phyloP scores from a whole-genome alignment of 495 filamentous ascomycete species.

The Annulohypoxylon stygium region DNA sequence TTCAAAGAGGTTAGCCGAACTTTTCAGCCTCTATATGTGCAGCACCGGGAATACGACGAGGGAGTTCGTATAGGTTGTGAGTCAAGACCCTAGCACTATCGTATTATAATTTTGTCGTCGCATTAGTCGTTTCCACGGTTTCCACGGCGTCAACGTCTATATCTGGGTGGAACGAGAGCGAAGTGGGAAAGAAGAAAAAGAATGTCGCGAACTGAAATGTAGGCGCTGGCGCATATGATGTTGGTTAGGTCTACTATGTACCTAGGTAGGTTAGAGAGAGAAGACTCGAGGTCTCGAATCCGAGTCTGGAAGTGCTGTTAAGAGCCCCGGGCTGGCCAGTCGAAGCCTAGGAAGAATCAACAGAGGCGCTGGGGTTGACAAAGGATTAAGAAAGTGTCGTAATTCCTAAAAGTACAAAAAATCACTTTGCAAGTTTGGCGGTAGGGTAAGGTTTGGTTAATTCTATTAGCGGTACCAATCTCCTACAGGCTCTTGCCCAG shows the following conservation, averaged over 20 bases:
- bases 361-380: conserved; percentile 21
- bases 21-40: conserved; percentile 3
- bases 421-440: conserved; percentile 16
- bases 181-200: conserved; percentile 29
- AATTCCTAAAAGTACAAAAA: conserved; percentile 4
- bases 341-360: conserved; percentile 18
- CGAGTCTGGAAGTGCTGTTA: conserved; percentile 23
- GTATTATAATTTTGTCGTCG: conserved; percentile 37
- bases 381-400: conserved; percentile 17
- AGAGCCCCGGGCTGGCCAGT: conserved; percentile 17
- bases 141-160: conserved; percentile 19
- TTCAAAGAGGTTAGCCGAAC: conserved; percentile 26
- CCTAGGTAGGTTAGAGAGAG: conserved; percentile 8
- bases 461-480: not conserved
- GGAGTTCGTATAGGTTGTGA: conserved; percentile 5
- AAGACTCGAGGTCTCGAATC: conserved; percentile 31
- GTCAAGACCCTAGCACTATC: not conserved
- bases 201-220: conserved; percentile 38
- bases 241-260: not conserved
- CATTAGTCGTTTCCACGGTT: not conserved
- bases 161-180: conserved; percentile 9
- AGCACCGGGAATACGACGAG: conserved; percentile 2
- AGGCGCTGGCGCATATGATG: conserved; percentile 41
- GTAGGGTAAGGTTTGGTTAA: conserved; percentile 35
- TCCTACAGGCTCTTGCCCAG: not conserved